Percentiles rank a stretch among this genome's conserved stretches.
phyloP scores from a whole-genome alignment of 1,284 basidiomycete genomes.

The Afroboletus lepidellus region DNA sequence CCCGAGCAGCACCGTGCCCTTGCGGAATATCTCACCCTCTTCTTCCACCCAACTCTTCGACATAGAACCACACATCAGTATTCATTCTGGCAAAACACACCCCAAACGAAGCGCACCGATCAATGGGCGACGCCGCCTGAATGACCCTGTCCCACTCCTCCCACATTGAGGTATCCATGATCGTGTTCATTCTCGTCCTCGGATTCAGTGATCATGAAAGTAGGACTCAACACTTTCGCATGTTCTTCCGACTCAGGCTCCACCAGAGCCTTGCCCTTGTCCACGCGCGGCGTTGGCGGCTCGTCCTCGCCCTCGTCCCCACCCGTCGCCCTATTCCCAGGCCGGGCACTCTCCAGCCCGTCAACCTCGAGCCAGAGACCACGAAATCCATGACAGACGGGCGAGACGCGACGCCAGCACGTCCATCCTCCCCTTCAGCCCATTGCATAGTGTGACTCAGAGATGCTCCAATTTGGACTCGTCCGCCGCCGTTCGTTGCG shows the following conservation, averaged over 20 bases:
- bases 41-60: slow-evolving; percentile 81
- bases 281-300: slow-evolving; percentile 59
- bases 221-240: slow-evolving; percentile 70
- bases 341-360: slow-evolving; percentile 9
- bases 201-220: slow-evolving; percentile 60
- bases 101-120: slow-evolving; percentile 49
- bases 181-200: slow-evolving; percentile 59
- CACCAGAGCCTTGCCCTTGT: slow-evolving; percentile 74
- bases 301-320: slow-evolving; percentile 37
- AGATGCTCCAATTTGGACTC: slow-evolving; percentile 61
- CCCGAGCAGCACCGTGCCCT: slow-evolving; percentile 76
- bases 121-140: slow-evolving; percentile 48
- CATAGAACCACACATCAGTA: slow-evolving; percentile 36
- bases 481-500: slow-evolving; percentile 50
- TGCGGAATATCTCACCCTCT: slow-evolving; percentile 90
- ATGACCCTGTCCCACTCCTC: slow-evolving; percentile 35
- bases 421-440: slow-evolving; percentile 53
- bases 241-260: slow-evolving; percentile 62
- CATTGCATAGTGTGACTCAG: slow-evolving; percentile 72
- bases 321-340: slow-evolving; percentile 6
- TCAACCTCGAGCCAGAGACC: slow-evolving; percentile 48
- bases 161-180: slow-evolving; percentile 17
- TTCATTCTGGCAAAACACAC: not conserved
- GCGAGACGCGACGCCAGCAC: slow-evolving; percentile 38
- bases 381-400: slow-evolving; percentile 37